phyloP scores from a whole-genome alignment of 2,329 filamentous ascomycete species.

The Cladosporium velox region DNA sequence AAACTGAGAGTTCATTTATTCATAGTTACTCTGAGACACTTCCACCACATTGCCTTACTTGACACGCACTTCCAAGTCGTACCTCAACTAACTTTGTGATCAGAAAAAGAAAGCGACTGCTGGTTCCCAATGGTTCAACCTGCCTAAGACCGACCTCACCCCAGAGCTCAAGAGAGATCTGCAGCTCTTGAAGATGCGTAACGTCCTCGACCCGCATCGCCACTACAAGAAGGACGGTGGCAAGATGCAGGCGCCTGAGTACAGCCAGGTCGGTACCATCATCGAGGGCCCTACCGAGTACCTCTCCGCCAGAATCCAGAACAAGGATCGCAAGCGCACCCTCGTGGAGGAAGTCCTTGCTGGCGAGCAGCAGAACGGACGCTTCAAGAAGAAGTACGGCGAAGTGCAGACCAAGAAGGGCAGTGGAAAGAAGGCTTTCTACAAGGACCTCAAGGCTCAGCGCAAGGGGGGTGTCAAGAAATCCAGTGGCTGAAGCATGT shows the following conservation, averaged over 20 bases:
- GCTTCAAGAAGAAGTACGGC: slow-evolving; percentile 84
- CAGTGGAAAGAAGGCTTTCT: slow-evolving; percentile 86
- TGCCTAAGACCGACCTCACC: slow-evolving; percentile 81
- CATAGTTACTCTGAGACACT: slow-evolving; percentile 76
- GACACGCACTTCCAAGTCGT: slow-evolving; percentile 16
- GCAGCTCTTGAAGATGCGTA: slow-evolving; percentile 85
- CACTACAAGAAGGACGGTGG: slow-evolving; percentile 86
- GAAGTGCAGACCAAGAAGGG: slow-evolving; percentile 80
- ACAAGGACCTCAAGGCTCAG: slow-evolving; percentile 73
- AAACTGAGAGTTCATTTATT: slow-evolving; percentile 64
- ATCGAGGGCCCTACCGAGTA: slow-evolving; percentile 88
- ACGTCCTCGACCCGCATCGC: slow-evolving; percentile 82
- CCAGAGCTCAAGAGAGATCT: slow-evolving; percentile 85
- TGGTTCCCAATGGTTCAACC: slow-evolving; percentile 81
- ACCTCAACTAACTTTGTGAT: slow-evolving; percentile 33
- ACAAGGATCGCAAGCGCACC: slow-evolving; percentile 84
- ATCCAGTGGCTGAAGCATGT: slow-evolving; percentile 26
- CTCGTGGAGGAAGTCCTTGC: slow-evolving; percentile 83
- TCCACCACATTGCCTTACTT: slow-evolving; percentile 21
- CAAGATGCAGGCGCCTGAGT: slow-evolving; percentile 73
- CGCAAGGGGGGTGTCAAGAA: slow-evolving; percentile 45
- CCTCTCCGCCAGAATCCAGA: slow-evolving; percentile 75
- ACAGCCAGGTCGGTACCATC: slow-evolving; percentile 84
- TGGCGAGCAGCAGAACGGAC: slow-evolving; percentile 63
- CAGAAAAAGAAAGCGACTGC: slow-evolving; percentile 66